Evolutionary conservation across 2,329 filamentous ascomycete species (phyloP).

Genomic region (Exophiala aquamarina): DNA sequence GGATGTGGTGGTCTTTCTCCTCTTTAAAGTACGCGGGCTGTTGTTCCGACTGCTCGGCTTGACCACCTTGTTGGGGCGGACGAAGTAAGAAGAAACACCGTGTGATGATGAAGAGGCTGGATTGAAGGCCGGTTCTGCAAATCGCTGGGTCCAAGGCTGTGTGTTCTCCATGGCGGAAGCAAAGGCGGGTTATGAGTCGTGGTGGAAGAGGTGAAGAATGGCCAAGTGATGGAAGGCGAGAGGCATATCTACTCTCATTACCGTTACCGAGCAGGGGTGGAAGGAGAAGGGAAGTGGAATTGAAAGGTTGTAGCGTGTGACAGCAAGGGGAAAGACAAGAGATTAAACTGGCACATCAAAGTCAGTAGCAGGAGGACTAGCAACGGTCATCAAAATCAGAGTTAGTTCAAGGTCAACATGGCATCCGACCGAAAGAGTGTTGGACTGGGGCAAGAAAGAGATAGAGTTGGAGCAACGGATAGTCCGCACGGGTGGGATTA

Average conservation of each 20-base stretch:
- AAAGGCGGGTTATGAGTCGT: not conserved
- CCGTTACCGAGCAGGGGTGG: not conserved
- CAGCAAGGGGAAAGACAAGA: slow-evolving; percentile 19
- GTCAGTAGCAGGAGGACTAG: slow-evolving; percentile 4
- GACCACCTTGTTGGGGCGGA: slow-evolving; percentile 23
- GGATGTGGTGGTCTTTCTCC: slow-evolving; percentile 26
- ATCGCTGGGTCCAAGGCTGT: slow-evolving; percentile 11
- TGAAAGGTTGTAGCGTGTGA: slow-evolving; percentile 1
- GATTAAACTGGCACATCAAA: slow-evolving; percentile 22
- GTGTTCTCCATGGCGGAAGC: slow-evolving; percentile 13
- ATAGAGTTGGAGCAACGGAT: not conserved
- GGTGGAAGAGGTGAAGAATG: not conserved
- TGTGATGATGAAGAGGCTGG: slow-evolving; percentile 5
- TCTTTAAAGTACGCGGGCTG: slow-evolving; percentile 20
- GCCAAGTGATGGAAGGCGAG: not conserved
- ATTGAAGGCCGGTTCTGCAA: slow-evolving; percentile 9
- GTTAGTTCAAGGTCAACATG: slow-evolving; percentile 8
- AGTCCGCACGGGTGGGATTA: slow-evolving; percentile 1
- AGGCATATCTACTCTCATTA: slow-evolving; percentile 23
- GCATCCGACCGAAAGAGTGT: slow-evolving; percentile 7
- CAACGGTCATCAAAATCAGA: slow-evolving; percentile 5
- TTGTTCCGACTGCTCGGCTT: slow-evolving; percentile 27
- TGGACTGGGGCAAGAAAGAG: slow-evolving; percentile 9
- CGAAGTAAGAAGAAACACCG: slow-evolving; percentile 23
- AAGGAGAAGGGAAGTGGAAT: not conserved